A percentile compares a stretch with the other conserved stretches of the same genome.
Evolutionary conservation across 2,329 filamentous ascomycete genomes (phyloP).

Genomic region (Fusarium sp.): DNA sequence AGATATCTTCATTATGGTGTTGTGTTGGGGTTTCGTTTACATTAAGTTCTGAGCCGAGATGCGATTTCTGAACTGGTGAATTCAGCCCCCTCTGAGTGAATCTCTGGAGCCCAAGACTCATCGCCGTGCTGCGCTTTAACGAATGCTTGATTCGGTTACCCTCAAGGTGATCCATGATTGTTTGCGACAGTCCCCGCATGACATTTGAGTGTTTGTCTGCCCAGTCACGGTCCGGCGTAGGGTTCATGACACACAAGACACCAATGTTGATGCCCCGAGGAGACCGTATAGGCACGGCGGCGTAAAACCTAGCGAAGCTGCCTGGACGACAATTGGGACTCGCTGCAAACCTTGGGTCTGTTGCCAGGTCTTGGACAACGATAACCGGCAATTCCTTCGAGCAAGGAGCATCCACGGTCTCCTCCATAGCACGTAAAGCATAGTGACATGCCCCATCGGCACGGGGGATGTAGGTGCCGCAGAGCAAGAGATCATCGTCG

Average conservation of each 20-base stretch:
- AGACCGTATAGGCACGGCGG: neutral
- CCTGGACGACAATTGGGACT: neutral
- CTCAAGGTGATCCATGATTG: neutral
- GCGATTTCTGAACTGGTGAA: neutral
- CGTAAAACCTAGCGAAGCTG: neutral
- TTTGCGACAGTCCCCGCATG: neutral
- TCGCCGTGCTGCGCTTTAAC: neutral
- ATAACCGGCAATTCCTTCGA: neutral
- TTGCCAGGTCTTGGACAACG: neutral
- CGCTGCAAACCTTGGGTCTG: neutral
- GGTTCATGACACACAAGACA: neutral
- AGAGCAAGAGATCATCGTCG: neutral
- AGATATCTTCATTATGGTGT: neutral
- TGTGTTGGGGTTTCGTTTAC: too few relatives aligned
- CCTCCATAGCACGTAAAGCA: neutral
- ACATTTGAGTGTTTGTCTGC: fast-evolving
- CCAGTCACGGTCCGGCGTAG: neutral
- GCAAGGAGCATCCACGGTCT: neutral
- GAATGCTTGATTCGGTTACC: neutral
- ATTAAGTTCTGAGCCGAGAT: fast-evolving
- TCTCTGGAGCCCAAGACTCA: neutral
- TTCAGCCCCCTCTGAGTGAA: neutral
- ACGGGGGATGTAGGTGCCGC: neutral
- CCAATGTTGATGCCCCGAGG: slow-evolving; percentile 2
- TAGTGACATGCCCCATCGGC: neutral